These are phyloP conservation scores for Passiflora organensis DNA, from an alignment of 345 rosid species.

Conservation along the genomic window DNA sequence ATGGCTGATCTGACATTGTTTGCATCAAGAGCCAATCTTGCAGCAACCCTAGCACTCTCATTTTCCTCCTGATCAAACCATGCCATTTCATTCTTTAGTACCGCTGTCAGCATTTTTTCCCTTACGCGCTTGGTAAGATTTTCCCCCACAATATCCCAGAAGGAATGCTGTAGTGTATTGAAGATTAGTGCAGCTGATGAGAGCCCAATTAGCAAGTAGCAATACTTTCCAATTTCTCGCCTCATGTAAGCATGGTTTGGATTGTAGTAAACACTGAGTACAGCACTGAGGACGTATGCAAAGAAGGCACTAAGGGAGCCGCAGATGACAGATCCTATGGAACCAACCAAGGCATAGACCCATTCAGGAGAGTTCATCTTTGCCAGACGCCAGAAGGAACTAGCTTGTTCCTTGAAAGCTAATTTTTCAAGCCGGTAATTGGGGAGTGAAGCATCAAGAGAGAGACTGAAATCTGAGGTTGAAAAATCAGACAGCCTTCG, in stretches of 20 bases:
- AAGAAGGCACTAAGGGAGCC: constrained; percentile 95
- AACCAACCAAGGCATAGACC: constrained; percentile 84
- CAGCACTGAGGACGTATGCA: constrained; percentile 92
- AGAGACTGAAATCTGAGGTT: constrained; percentile 93
- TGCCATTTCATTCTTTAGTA: constrained; percentile 90
- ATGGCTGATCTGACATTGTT: constrained; percentile 97
- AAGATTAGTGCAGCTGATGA: constrained; percentile 91
- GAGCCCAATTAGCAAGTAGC: constrained; percentile 85
- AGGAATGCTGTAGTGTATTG: constrained; percentile 90
- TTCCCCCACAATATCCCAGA: constrained; percentile 98
- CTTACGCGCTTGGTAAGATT: constrained; percentile 94
- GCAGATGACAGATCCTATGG: constrained; percentile 80
- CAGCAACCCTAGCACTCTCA: constrained; percentile 86
- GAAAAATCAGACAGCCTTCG: constrained; percentile 94
- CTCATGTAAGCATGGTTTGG: constrained; percentile 82
- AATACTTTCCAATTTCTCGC: constrained; percentile 77
- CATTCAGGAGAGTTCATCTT: constrained; percentile 98
- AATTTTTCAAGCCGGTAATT: constrained; percentile 79
- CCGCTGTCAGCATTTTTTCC: constrained; percentile 84
- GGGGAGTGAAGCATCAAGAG: constrained; percentile 67
- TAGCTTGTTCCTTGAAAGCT: constrained; percentile 92
- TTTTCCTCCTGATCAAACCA: constrained; percentile 99
- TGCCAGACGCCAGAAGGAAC: constrained; percentile 93
- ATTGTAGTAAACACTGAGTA: constrained; percentile 82
- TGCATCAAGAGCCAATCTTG: constrained; percentile 91